Percentiles rank a stretch among this genome's conserved stretches.
Evolutionary conservation across 2,329 filamentous ascomycete species (phyloP).

Genomic region (Calycina marina): DNA sequence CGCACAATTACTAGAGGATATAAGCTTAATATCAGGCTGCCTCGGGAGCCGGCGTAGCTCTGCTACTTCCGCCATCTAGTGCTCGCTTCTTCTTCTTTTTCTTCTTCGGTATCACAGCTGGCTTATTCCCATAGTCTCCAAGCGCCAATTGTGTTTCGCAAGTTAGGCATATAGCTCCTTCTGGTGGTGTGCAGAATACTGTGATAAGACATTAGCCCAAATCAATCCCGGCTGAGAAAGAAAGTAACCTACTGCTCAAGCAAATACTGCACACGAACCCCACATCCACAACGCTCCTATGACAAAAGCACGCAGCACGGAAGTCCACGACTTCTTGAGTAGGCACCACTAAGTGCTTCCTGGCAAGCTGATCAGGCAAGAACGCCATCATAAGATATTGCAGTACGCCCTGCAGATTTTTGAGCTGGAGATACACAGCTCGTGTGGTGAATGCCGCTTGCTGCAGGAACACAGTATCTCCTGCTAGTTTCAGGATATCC

Average conservation of each 20-base stretch:
- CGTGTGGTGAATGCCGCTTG: slow-evolving; percentile 68
- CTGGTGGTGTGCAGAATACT: slow-evolving; percentile 59
- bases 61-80: slow-evolving; percentile 39
- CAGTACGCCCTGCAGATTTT: slow-evolving; percentile 56
- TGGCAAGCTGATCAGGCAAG: slow-evolving; percentile 52
- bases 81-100: slow-evolving; percentile 68
- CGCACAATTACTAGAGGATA: no score
- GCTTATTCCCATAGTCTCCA: slow-evolving; percentile 61
- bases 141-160: slow-evolving; percentile 68
- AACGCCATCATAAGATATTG: slow-evolving; percentile 94
- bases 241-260: slow-evolving; percentile 50
- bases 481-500: slow-evolving; percentile 77
- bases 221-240: not conserved
- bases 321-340: slow-evolving; percentile 86
- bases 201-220: not conserved
- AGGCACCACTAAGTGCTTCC: slow-evolving; percentile 57
- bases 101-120: slow-evolving; percentile 55
- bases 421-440: slow-evolving; percentile 51
- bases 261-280: slow-evolving; percentile 96
- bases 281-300: slow-evolving; percentile 76
- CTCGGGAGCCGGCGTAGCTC: slow-evolving; percentile 40
- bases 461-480: slow-evolving; percentile 82
- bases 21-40: slow-evolving; percentile 13
- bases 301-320: slow-evolving; percentile 95
- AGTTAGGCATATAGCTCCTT: slow-evolving; percentile 60